Evolutionary conservation across 805 yeast species (phyloP), one percentile per base, ranked within the genome.

Genomic region (Candida boleticola): DNA sequence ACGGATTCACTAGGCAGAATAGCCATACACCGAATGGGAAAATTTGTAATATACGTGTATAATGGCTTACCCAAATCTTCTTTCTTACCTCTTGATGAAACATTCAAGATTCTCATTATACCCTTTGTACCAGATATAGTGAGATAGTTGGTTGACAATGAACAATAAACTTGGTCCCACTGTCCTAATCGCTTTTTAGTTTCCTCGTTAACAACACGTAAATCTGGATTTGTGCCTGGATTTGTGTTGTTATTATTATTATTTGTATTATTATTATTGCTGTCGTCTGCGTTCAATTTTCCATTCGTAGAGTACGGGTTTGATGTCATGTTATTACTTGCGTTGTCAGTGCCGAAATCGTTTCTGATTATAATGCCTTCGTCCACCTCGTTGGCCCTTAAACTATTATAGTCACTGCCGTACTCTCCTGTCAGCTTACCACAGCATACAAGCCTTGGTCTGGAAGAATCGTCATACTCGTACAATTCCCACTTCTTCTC

Each of bases 1-100:
- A 82, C 65, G 16, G 74, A 66, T 20, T 85, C 89, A 49, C 76
- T 69, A 0, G 80, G 76, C 7, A 92, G 77, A 1, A 89, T 69
- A 27, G 88, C 84, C 36, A 88, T 71, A 54, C 96, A 88, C 39
- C 95, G 62, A 29, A 90, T 83, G 1, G 92, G 90, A 55, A 86
- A 85, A 41, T 75, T 77, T 9, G 88, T 82, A 29, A 77, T 67
- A 54, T 85, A 80, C 0, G 86, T 77, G 60, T 84, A 87, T 1
- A 89, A 67, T 0, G 84, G 79, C 45, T 70, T 68, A 3, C 96
- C 96, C 25, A 68, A 29, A 9, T 66, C 67, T 36, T 55, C 56
- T 6, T 14, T 19, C 1, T 58, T 48, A 13, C 58, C 47, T 6
- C 35, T 16, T 6, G 35, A 18, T 13, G 45, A 33, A 13, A 86